Conservation (phyloP, 2,329 filamentous ascomycete genomes). For the Teratosphaeria pseudoeucalypti region DNA sequence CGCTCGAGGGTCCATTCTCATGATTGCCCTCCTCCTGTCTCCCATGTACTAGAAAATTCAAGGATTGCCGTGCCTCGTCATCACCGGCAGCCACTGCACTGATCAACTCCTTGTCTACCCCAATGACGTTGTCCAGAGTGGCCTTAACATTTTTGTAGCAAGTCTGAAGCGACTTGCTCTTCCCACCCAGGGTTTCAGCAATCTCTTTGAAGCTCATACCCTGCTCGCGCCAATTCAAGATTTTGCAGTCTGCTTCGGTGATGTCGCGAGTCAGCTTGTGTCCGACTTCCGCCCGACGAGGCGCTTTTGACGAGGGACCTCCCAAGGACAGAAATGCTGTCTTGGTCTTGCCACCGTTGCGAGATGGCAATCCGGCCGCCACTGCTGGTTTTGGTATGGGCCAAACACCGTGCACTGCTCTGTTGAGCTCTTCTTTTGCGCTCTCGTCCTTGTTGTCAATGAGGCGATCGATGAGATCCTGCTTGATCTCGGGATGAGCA, state of each 20-base stretch:
- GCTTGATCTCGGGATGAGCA: background rate
- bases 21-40: background rate
- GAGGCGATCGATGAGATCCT: background rate
- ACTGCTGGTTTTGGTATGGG: background rate
- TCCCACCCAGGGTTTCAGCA: background rate
- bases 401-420: background rate
- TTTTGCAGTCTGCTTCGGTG: background rate
- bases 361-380: background rate
- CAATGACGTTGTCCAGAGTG: background rate
- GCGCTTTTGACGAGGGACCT: background rate
- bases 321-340: background rate
- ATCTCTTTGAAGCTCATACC: background rate
- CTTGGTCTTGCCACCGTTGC: background rate
- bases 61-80: slow-evolving; percentile 2
- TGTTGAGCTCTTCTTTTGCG: background rate
- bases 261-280: slow-evolving; percentile 1
- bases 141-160: background rate
- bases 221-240: background rate
- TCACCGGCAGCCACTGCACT: slow-evolving; percentile 3
- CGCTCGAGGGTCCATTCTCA: background rate
- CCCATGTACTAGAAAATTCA: slow-evolving; percentile 6
- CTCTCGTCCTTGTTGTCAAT: background rate
- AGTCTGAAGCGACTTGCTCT: background rate
- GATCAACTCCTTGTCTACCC: background rate
- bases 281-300: background rate